Base-by-base conservation (phyloP, 108 stramenopile genomes). In the Skeletonema marinoi region DNA sequence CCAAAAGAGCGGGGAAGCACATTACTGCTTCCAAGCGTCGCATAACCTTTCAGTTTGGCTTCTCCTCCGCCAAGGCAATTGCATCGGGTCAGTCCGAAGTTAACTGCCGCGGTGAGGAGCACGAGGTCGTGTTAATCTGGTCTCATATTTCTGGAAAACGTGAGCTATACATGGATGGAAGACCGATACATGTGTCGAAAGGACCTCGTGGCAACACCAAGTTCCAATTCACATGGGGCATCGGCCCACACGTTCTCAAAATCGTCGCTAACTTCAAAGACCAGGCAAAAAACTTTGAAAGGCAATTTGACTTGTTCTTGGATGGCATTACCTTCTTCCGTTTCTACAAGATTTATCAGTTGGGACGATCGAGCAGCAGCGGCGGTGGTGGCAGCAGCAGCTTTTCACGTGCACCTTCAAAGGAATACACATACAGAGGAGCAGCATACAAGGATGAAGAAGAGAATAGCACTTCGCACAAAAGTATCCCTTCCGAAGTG, bases 271-370 rank as follows among this genome's bases (percentile, higher is more conserved):
- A 87, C 77, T 89, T 84, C 25, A 68, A 86, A 11, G 80, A 85
- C 2, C 74, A 82, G 5, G 25, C 72, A 44, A 66, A 39, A 6
- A 60, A 74, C 19, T 46, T 19, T 32, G 56, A 69, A 29, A 71
- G 80, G 32, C 91, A 91, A 58, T 94, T 92, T 72, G 93, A 96
- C 71, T 71, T 96, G 59, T 66, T 77, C 33, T 60, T 96, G 30
- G 92, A 96, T 70, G 93, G 93, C 14, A 75, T 89, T 69, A 82
- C 86, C 58, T 95, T 87, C 75, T 93, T 86, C 66, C 65, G 84
- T 32, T 86, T 96, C 82, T 88, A 86, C 56, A 84, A 89, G 36
- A 88, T 96, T 56, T 96, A 81, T 70, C 84, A 96, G 82, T 70
- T 96, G 35, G 96, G 95, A 25, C 54, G 25, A 21, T 21, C 25